Conservation (phyloP, 1,139 yeast species). For the Arxiozyma heterogenica region DNA sequence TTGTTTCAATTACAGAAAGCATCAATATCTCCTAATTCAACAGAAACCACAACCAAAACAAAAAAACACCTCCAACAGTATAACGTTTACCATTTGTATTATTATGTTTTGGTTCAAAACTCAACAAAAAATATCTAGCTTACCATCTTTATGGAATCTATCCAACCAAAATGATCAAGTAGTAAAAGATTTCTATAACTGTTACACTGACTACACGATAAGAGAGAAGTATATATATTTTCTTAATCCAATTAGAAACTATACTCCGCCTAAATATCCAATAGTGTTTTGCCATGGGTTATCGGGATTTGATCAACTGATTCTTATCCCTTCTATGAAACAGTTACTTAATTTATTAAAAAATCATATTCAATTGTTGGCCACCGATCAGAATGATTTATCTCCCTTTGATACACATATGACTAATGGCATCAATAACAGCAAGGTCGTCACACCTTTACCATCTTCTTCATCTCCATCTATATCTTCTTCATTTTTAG, state of each 20-base stretch:
- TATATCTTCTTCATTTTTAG: slow-evolving; percentile 24
- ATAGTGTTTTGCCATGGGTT: slow-evolving; percentile 78
- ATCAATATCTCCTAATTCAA: neutral
- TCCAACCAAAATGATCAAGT: neutral
- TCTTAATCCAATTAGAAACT: slow-evolving; percentile 10
- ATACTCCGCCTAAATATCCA: slow-evolving; percentile 45
- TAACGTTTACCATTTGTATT: neutral
- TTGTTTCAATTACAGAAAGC: no score
- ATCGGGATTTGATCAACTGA: slow-evolving; percentile 63
- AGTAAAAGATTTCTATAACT: neutral
- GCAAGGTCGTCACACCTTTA: neutral
- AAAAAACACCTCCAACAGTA: neutral
- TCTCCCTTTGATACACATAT: neutral
- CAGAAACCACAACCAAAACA: neutral
- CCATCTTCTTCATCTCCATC: neutral
- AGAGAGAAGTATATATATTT: neutral
- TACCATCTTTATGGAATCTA: neutral
- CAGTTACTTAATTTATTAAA: slow-evolving; percentile 24
- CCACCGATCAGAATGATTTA: slow-evolving; percentile 10
- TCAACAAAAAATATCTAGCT: neutral
- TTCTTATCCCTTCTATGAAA: slow-evolving; percentile 40
- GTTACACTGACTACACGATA: neutral
- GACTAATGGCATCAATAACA: neutral
- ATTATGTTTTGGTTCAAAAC: neutral
- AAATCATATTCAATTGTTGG: slow-evolving; percentile 16